Conservation (phyloP, 1,284 basidiomycete genomes). For the Pseudozyma hubeiensis region DNA sequence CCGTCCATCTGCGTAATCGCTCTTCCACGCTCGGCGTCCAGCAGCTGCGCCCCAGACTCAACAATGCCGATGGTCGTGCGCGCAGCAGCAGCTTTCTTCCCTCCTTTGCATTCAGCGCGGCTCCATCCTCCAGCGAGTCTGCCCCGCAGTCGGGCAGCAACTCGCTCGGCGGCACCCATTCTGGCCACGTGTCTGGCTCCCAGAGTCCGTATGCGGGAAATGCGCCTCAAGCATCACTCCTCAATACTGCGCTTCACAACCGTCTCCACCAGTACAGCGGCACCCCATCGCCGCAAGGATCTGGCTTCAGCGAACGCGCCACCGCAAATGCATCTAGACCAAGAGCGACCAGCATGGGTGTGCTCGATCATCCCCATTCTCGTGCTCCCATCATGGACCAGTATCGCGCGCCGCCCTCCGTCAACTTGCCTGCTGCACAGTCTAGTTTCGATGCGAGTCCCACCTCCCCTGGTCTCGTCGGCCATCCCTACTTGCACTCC, state of each 20-base stretch:
- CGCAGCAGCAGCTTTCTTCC: constrained; percentile 51
- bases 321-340: constrained; percentile 21
- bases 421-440: background rate
- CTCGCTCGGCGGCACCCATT: constrained; percentile 7
- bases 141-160: constrained; percentile 10
- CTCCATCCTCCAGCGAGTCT: constrained; percentile 5
- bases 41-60: constrained; percentile 34
- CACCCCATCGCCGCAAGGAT: constrained; percentile 8
- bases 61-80: constrained; percentile 31
- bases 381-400: constrained; percentile 13
- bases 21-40: constrained; percentile 39
- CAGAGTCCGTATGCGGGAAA: constrained; percentile 29
- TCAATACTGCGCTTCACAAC: constrained; percentile 41
- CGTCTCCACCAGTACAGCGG: constrained; percentile 33
- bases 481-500: constrained; percentile 6
- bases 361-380: constrained; percentile 31
- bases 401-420: constrained; percentile 5
- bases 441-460: constrained; percentile 6
- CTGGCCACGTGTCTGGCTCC: constrained; percentile 24
- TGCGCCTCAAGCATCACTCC: constrained; percentile 38
- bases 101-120: constrained; percentile 23
- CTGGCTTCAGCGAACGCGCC: constrained; percentile 4
- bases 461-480: constrained; percentile 1
- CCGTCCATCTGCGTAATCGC: constrained; percentile 30
- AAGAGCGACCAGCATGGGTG: constrained; percentile 50